Evolutionary conservation across 2,329 filamentous ascomycete species (phyloP).

Genomic region (Botrytis paeoniae): DNA sequence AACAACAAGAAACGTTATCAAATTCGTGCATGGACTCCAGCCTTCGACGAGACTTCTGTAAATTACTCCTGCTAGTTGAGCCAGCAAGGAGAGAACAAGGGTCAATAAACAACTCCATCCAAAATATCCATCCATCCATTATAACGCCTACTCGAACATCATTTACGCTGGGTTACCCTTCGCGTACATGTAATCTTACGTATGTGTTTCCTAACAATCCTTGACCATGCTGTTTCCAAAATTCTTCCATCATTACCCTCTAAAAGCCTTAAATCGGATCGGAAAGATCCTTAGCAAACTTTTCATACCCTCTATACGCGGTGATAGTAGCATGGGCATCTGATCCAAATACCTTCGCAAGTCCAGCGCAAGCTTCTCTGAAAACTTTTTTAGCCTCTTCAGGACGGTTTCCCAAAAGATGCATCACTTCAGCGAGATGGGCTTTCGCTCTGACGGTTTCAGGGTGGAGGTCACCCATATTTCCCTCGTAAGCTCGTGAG

Average conservation of each 20-base stretch:
- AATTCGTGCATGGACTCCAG: not conserved
- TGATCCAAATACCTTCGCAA: conserved; percentile 28
- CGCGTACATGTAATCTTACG: not conserved
- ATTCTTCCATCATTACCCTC: not conserved
- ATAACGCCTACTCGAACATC: not conserved
- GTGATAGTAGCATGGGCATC: conserved; percentile 28
- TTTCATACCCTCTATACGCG: conserved; percentile 32
- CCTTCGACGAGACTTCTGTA: not conserved
- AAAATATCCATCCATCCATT: not conserved
- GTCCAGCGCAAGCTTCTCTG: conserved; percentile 31
- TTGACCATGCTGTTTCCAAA: not conserved
- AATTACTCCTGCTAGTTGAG: not conserved
- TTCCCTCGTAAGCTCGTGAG: conserved; percentile 27
- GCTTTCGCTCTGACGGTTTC: conserved; percentile 30
- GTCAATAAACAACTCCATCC: not conserved
- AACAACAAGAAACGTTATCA: not conserved
- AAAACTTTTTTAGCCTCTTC: conserved; percentile 30
- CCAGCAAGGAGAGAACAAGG: not conserved
- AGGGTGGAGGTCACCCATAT: conserved; percentile 30
- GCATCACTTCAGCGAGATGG: conserved; percentile 28
- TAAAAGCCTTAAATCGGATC: not conserved
- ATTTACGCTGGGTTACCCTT: not conserved
- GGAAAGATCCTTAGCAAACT: conserved; percentile 29
- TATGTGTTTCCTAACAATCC: not conserved
- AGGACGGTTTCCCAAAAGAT: conserved; percentile 22